These are phyloP conservation scores for Peronospora farinosa DNA, from an alignment of 352 stramenopile genomes.

Conservation along the genomic window DNA sequence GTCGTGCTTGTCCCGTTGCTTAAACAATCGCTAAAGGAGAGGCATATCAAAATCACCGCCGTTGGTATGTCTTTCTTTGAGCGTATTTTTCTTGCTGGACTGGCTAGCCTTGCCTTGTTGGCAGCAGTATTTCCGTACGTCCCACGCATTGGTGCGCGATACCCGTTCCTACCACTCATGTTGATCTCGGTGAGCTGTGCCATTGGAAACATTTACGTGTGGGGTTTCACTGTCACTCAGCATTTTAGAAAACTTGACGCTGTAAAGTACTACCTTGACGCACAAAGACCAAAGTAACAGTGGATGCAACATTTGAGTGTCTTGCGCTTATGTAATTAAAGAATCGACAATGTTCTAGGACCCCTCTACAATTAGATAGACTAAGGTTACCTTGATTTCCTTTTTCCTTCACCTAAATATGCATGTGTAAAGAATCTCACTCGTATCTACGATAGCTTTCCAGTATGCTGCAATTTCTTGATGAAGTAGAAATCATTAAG, in stretches of 20 bases:
- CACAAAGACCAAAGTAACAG: conserved; percentile 12
- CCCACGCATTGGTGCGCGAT: conserved; percentile 33
- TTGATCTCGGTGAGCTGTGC: conserved; percentile 67
- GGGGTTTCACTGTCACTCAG: conserved; percentile 49
- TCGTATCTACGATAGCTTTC: too few species aligned
- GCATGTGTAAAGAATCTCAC: too few species aligned
- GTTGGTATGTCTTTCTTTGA: conserved; percentile 56
- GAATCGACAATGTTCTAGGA: too few species aligned
- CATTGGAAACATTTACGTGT: conserved; percentile 75
- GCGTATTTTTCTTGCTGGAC: conserved; percentile 48
- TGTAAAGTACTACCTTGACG: conserved; percentile 64
- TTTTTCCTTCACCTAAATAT: too few species aligned
- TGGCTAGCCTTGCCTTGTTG: too few species aligned
- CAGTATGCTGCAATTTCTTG: too few species aligned
- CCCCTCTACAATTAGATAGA: too few species aligned
- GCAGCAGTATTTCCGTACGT: too few species aligned
- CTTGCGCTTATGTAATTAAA: too few species aligned
- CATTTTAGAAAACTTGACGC: conserved; percentile 61
- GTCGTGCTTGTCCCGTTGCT: conserved; percentile 57
- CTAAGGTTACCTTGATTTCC: too few species aligned
- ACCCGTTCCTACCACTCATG: conserved; percentile 77
- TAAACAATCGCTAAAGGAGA: conserved; percentile 63
- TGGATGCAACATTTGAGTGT: too few species aligned
- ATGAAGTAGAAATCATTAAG: too few species aligned
- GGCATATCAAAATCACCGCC: conserved; percentile 56